Conservation (phyloP, 306 rosid genomes). For the Vigna nakashimae region DNA sequence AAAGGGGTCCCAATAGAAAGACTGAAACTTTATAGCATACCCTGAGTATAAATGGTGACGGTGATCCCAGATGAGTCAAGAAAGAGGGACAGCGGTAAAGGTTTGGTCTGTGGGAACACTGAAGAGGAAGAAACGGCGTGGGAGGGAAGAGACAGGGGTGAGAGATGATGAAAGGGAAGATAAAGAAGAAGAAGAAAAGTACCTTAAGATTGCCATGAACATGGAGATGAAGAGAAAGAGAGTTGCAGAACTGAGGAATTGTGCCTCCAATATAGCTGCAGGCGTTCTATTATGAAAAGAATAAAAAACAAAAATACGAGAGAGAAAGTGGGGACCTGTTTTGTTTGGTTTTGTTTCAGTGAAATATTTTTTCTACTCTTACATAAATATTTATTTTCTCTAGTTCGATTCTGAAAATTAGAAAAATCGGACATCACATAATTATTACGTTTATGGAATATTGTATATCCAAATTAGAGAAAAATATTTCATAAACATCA, state of each 20-base stretch:
- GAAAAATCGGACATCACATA: no score
- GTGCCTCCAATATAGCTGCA: conserved; percentile 48
- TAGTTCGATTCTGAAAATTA: no score
- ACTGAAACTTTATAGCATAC: conserved; percentile 22
- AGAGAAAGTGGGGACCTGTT: conserved; percentile 28
- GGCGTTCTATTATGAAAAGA: conserved; percentile 8
- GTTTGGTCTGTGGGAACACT: conserved; percentile 39
- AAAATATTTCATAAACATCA: no score
- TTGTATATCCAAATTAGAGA: no score
- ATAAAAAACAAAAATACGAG: neutral
- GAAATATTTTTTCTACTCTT: no score
- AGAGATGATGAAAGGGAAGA: conserved; percentile 44
- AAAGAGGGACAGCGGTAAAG: conserved; percentile 31
- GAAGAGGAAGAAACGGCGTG: conserved; percentile 39
- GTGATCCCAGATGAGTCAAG: conserved; percentile 39
- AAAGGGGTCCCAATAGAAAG: conserved; percentile 37
- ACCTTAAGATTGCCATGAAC: conserved; percentile 61
- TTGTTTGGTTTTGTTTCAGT: neutral
- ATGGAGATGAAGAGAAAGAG: conserved; percentile 48
- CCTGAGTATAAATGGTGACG: conserved; percentile 24
- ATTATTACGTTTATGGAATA: no score
- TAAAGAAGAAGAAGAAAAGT: conserved; percentile 27
- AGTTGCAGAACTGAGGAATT: conserved; percentile 60
- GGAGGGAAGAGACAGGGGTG: conserved; percentile 38
- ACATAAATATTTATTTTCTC: no score